Base-by-base conservation (phyloP, 768 basidiomycete genomes). In the Hydnum rufescens region DNA sequence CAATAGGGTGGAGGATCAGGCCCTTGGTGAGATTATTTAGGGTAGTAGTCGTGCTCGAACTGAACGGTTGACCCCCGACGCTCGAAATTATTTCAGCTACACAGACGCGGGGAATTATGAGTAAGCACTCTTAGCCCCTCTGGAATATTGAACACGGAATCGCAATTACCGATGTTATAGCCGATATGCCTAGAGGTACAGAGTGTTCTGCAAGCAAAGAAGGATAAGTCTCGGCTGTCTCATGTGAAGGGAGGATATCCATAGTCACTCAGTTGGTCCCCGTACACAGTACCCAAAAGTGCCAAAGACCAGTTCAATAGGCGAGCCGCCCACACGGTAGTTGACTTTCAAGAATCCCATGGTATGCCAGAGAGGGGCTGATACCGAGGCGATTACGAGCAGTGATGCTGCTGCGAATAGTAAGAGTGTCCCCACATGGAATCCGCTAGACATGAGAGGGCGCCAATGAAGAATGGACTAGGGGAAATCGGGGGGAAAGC, bases 1-100 rank as follows among this genome's bases (percentile, higher is more conserved):
- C 61, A 54, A 66, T 61, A 31, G 64, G 64, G 47, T 64, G 63
- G 16, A 66, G 55, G 53, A 65, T 58, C 42, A 66, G 54, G 13
- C 61, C 61, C n/a, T 60, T 60, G 23, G 63, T 63, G 46, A 61
- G 47, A 26, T 43, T 29, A 18, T 59, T 47, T 4, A 62, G 36
- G 31, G 57, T 25, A 26, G 44, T 13, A 47, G 44, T 13, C 13
- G 16, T 8, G 26, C 13, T 51, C 32, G 36, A 53, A 51, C 28
- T 56, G 44, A 30, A 16, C 26, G 25, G 18, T 47, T 47, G 6
- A 23, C 16, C 25, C 6, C 8, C 25, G 25, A 18, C 13, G 44
- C 8, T 47, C 25, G 6, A 6, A 47, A 47, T 8, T n/a, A n/a
- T n/a, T n/a, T n/a, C n/a, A n/a, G n/a, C n/a, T n/a, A n/a, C n/a